These are phyloP conservation scores for Hevea brasiliensis DNA, from an alignment of 345 rosid genomes.

Conservation along the genomic window DNA sequence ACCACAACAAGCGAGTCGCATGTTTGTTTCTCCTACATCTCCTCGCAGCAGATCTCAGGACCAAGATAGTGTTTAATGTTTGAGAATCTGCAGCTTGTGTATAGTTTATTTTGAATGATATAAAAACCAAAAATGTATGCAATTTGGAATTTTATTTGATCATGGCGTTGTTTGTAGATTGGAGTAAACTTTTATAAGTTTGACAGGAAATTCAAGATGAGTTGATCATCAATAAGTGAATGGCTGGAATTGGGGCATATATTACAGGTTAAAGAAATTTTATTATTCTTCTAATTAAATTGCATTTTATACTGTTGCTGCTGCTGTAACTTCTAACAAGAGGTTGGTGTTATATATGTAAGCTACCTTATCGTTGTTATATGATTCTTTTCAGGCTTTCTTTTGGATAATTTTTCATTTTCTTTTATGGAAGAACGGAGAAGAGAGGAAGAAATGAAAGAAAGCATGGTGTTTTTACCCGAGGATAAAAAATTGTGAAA, in stretches of 20 bases:
- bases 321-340: not conserved
- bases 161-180: not conserved
- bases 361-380: not conserved
- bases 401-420: too few relatives aligned
- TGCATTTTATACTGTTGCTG: not conserved
- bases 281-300: not conserved
- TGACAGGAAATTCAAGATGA: not conserved
- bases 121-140: not conserved
- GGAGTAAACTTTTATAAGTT: too few relatives aligned
- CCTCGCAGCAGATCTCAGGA: conserved; percentile 86
- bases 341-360: not conserved
- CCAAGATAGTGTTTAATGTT: conserved; percentile 55
- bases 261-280: not conserved
- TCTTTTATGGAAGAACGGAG: too few relatives aligned
- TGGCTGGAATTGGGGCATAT: not conserved
- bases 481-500: too few relatives aligned
- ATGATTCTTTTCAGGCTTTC: too few relatives aligned
- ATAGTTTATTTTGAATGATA: conserved; percentile 13
- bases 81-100: conserved; percentile 12
- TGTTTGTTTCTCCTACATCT: conserved; percentile 50
- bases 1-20: conserved; percentile 37
- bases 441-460: too few relatives aligned
- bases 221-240: not conserved
- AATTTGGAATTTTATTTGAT: not conserved
- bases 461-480: too few relatives aligned